A percentile compares a stretch with the other conserved stretches of the same genome.
phyloP scores from a whole-genome alignment of 257 asterid genomes.

The Anisodus tanguticus region DNA sequence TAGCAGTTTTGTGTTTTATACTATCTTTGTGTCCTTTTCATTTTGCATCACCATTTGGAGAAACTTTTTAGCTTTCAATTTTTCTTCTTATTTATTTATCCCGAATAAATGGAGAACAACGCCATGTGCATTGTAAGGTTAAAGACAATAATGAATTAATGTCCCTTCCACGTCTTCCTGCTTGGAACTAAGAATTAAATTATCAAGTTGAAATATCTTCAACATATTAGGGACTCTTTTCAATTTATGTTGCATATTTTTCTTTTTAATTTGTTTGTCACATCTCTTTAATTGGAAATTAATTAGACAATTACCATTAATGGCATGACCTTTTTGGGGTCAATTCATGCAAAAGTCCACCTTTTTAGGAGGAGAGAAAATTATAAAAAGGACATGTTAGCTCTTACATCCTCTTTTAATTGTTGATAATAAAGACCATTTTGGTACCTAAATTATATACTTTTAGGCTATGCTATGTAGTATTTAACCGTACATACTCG shows the following conservation, averaged over 20 bases:
- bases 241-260: neutral
- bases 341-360: neutral
- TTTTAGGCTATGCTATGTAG: neutral
- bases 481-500: no score
- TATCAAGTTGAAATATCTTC: neutral
- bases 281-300: neutral
- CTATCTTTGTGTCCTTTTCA: neutral
- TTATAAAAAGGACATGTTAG: neutral
- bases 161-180: neutral
- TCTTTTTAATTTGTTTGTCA: neutral
- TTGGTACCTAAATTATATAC: neutral
- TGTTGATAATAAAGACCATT: neutral
- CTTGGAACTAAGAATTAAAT: neutral
- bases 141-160: neutral
- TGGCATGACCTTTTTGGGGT: neutral
- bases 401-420: neutral
- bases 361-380: neutral
- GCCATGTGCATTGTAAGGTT: constrained; percentile 18
- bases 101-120: neutral
- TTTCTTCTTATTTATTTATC: neutral
- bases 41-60: constrained; percentile 22
- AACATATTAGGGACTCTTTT: neutral
- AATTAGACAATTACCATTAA: neutral
- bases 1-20: neutral
- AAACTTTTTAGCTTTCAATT: neutral